Conservation (phyloP, 2,329 filamentous ascomycete species). For the Monosporascus sp. region DNA sequence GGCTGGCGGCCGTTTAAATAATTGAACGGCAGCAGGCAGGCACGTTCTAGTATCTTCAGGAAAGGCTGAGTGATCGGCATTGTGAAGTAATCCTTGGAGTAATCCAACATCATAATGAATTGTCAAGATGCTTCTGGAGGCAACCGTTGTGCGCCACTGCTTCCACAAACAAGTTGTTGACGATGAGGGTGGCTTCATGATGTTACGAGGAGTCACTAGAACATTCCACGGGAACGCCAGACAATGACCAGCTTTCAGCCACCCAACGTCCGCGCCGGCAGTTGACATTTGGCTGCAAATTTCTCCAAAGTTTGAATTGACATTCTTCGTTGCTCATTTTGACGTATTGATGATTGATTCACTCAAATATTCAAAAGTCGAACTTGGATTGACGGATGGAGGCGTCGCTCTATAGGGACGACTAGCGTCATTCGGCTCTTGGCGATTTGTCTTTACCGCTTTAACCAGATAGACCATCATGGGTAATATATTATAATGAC, state of each 20-base stretch:
- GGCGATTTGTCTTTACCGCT: no score
- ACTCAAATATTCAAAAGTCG: no score
- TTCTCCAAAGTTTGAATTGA: no score
- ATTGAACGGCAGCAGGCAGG: conserved; percentile 4
- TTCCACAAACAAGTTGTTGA: conserved; percentile 7
- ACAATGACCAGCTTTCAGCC: not conserved
- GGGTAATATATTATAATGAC: no score
- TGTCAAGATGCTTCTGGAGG: conserved; percentile 15
- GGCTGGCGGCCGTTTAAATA: conserved; percentile 25
- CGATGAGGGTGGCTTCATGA: conserved; percentile 11
- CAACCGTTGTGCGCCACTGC: conserved; percentile 1
- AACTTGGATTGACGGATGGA: no score
- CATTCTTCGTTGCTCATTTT: no score
- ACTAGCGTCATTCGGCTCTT: no score
- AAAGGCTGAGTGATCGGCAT: conserved; percentile 11
- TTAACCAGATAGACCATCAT: no score
- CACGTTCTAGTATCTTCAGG: conserved; percentile 23
- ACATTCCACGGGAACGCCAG: conserved; percentile 18
- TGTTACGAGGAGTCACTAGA: conserved; percentile 19
- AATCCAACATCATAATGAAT: conserved; percentile 19
- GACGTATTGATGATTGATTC: no score
- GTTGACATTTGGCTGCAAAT: no score
- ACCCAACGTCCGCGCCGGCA: no score
- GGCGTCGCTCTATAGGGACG: no score
- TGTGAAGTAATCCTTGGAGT: conserved; percentile 14